Evolutionary conservation across 1,284 basidiomycete species (phyloP).

Genomic region (Fomitiporia mediterranea): DNA sequence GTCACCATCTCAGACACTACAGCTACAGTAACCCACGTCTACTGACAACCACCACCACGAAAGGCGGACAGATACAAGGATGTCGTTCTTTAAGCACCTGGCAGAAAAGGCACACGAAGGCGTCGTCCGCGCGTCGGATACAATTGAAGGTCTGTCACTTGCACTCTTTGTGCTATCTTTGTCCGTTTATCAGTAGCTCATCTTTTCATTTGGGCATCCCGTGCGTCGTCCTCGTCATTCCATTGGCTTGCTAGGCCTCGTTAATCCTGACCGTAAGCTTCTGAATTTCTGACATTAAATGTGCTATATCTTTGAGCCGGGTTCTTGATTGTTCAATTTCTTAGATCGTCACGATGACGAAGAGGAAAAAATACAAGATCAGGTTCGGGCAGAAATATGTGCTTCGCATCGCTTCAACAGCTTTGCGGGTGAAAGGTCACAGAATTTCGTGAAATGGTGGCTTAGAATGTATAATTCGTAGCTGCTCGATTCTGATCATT

Average conservation of each 20-base stretch:
- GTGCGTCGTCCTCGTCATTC: no score
- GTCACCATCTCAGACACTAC: no score
- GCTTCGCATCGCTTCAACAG: slow-evolving; percentile 78
- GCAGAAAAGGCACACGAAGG: slow-evolving; percentile 11
- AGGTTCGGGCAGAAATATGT: slow-evolving; percentile 66
- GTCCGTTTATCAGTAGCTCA: neutral
- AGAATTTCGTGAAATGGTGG: slow-evolving; percentile 85
- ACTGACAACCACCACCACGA: no score
- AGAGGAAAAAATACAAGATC: slow-evolving; percentile 62
- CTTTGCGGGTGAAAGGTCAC: slow-evolving; percentile 68
- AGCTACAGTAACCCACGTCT: neutral
- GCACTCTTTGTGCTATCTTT: no score
- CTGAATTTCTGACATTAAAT: neutral
- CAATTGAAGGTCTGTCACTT: slow-evolving; percentile 6
- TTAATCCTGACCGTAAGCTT: slow-evolving; percentile 12
- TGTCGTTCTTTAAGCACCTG: slow-evolving; percentile 9
- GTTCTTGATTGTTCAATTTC: neutral
- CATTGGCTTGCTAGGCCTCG: neutral
- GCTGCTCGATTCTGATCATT: neutral
- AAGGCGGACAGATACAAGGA: no score
- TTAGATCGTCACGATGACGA: slow-evolving; percentile 59
- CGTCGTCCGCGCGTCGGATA: slow-evolving; percentile 6
- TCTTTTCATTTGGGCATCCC: no score
- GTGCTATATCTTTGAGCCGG: neutral
- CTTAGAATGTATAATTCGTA: neutral